These are phyloP conservation scores for Fusarium robinianum DNA, from an alignment of 2,329 filamentous ascomycete genomes.

Conservation along the genomic window DNA sequence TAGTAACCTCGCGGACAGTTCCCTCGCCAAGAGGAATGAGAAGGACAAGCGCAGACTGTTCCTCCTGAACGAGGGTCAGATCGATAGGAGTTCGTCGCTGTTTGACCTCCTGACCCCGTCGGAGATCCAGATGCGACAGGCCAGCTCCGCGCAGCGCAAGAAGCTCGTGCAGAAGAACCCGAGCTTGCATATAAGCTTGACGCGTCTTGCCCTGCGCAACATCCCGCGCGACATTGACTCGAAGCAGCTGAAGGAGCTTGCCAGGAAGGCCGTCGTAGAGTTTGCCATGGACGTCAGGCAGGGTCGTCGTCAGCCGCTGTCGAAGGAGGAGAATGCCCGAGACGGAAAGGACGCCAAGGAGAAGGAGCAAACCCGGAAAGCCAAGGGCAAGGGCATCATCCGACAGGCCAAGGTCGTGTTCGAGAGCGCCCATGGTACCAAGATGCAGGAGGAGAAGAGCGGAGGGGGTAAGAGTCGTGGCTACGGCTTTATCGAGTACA, in stretches of 20 bases:
- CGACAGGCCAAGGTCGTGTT: constrained; percentile 95
- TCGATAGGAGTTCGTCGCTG: constrained; percentile 75
- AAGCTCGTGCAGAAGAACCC: constrained; percentile 91
- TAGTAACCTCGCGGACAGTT: constrained; percentile 71
- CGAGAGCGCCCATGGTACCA: constrained; percentile 82
- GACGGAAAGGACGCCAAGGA: constrained; percentile 80
- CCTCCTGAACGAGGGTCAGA: constrained; percentile 83
- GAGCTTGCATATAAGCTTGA: constrained; percentile 83
- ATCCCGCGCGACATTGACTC: constrained; percentile 80
- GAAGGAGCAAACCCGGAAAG: constrained; percentile 77
- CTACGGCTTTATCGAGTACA: constrained; percentile 98
- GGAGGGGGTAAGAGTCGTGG: constrained; percentile 89
- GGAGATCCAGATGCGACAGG: constrained; percentile 86
- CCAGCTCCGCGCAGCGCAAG: constrained; percentile 84
- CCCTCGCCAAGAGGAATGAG: constrained; percentile 65
- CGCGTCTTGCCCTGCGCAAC: constrained; percentile 88
- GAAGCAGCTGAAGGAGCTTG: constrained; percentile 89
- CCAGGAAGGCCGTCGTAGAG: constrained; percentile 88
- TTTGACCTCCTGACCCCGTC: constrained; percentile 76
- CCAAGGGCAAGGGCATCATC: constrained; percentile 83
- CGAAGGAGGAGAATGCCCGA: constrained; percentile 84
- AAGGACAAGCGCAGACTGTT: constrained; percentile 91
- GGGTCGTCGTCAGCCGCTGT: constrained; percentile 75
- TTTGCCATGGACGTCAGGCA: constrained; percentile 89
- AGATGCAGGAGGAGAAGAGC: constrained; percentile 75